Base-by-base conservation (phyloP, 495 filamentous ascomycete species). In the Ramalina intermedia region DNA sequence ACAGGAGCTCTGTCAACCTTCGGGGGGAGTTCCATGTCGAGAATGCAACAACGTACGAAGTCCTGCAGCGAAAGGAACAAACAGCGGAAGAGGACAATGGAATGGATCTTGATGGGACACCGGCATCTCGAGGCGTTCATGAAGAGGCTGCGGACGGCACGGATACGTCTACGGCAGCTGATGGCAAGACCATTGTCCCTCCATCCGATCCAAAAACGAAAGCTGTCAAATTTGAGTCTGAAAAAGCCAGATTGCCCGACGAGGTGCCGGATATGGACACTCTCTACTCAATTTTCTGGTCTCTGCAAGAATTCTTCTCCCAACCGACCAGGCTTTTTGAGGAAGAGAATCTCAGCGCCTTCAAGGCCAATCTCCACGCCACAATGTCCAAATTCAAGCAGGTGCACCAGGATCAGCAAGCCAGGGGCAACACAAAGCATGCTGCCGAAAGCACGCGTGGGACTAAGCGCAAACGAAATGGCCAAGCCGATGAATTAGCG, bases 1-100 rank as follows among this genome's bases (percentile, higher is more conserved):
- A 99, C 66, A 90, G 85, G 58, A 96, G 91, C 61, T 94, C 89
- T 1, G 90, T 99, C 43, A 99, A 99, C 56, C 74, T 96, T 42
- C 79, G 93, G 24, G 91, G 91, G 55, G 91, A 96, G 64, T 99
- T 89, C 54, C 93, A 99, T 58, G 77, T 81, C 17, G 90, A 96
- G 56, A 99, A 99, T 73, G 78, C 91, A 45, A 99, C 91, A 2
- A 80, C 75, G 0, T 96, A 79, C 61, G 89, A 96, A 48, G 71
- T 76, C 16, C 18, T 43, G 9, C 26, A 35, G 6, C 18, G 33
- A 14, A 51, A 53, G 14, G 20, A 21, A 2, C 49, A 50, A 12
- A 13, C 12, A 12, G 37, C 37, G 11, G 50, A 64, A 8, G 57
- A 57, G n/a, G 56, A 56, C n/a, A 56, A 70, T 46, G 73, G 71